Percentiles rank a stretch among this genome's conserved stretches.
phyloP scores from a whole-genome alignment of 805 yeast species.

The Clavispora asparagi region DNA sequence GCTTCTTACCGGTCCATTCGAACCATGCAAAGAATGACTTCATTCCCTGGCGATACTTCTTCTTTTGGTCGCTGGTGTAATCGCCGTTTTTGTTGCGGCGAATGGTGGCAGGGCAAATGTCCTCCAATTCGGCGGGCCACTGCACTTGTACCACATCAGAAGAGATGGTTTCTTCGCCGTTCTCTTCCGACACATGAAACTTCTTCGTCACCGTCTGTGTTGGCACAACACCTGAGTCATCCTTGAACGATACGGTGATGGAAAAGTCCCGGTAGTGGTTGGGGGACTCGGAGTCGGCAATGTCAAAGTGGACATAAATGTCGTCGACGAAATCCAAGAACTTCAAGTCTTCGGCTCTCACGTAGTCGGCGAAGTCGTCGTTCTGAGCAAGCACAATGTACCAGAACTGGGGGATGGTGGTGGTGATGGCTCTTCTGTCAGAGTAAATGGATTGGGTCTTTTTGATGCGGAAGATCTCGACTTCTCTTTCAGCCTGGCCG shows the following conservation, averaged over 20 bases:
- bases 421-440: constrained; percentile 49
- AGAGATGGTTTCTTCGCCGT: constrained; percentile 50
- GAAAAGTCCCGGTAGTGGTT: constrained; percentile 51
- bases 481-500: constrained; percentile 56
- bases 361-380: constrained; percentile 77
- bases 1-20: constrained; percentile 73
- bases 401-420: constrained; percentile 76
- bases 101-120: constrained; percentile 50
- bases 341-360: constrained; percentile 71
- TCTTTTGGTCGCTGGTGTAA: constrained; percentile 49
- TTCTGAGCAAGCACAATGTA: constrained; percentile 77
- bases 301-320: constrained; percentile 53
- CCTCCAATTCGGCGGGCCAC: constrained; percentile 67
- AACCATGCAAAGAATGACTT: constrained; percentile 86
- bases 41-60: constrained; percentile 64
- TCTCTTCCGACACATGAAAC: constrained; percentile 45
- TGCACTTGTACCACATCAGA: constrained; percentile 51
- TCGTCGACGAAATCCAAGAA: constrained; percentile 64
- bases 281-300: constrained; percentile 23
- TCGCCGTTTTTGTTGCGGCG: constrained; percentile 28
- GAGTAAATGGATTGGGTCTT: constrained; percentile 54
- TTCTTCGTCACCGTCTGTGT: constrained; percentile 56
- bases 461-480: constrained; percentile 48
- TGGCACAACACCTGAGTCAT: constrained; percentile 43
- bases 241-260: constrained; percentile 51